Evolutionary conservation across 2,329 filamentous ascomycete species (phyloP), one percentile per base, ranked within the genome.

Genomic region (Ophiostoma angusticollis): DNA sequence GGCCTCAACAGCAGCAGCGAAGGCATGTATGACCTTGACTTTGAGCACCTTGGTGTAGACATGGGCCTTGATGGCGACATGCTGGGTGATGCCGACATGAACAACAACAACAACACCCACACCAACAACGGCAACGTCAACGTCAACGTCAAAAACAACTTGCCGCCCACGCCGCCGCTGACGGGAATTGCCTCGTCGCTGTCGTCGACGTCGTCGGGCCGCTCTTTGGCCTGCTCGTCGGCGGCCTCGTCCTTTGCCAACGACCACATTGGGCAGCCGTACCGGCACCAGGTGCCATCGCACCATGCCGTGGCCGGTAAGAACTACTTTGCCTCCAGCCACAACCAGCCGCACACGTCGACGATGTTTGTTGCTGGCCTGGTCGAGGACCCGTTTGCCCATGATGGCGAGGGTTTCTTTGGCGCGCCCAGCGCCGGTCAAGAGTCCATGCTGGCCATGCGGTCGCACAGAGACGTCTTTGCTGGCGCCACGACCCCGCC

Each of bases 351-450:
- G 16, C 31, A 42, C 36, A 40, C 24, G 18, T 30, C 8, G 18
- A 30, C 17, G 12, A 29, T 18, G 13, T 53, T 54, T 27, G 48
- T 50, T 12, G 48, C 46, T 9, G 50, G 47, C 9, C 43, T 48
- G 17, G 42, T 55, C 5, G 52, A 56, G 14, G 55, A 57, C 22
- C 51, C 54, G 11, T 58, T 58, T 43, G 39, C 50, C 9, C n/a
- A n/a, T n/a, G 48, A 50, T 8, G 21, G 7, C 34, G 35, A 17
- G 9, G 34, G 21, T 17, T 35, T 22, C 22, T 33, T 35, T 13
- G 24, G 21, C 31, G 31, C 9, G n/a, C n/a, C n/a, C 38, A 37
- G 31, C 18, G n/a, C 29, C 12, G 28, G n/a, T n/a, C 37, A 34
- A 31, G 23, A 33, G n/a, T 13, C 30, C 24, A 30, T 39, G 31